Percentiles rank a stretch among this genome's conserved stretches.
Conservation (phyloP, 305 asterid species). For the Fraxinus paxiana region DNA sequence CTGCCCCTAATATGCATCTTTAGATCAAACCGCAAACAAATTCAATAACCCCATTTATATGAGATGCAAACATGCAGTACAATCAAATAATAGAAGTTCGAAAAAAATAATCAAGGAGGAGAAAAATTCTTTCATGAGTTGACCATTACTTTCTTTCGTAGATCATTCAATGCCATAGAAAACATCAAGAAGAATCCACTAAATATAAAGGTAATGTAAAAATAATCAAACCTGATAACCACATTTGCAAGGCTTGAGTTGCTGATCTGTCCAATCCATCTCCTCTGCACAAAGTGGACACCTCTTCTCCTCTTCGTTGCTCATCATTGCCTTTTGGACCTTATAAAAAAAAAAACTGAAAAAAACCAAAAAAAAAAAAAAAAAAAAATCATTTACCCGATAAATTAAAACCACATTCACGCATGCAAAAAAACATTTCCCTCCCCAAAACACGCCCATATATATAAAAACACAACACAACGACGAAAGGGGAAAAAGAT, state of each 20-base stretch:
- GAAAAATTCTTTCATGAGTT: neutral
- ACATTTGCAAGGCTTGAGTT: slow-evolving; percentile 85
- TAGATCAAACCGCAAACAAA: neutral
- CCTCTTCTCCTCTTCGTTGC: slow-evolving; percentile 83
- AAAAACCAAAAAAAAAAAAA: neutral
- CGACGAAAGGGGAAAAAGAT: neutral
- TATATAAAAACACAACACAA: neutral
- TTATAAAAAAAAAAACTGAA: slow-evolving; percentile 21
- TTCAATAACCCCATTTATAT: slow-evolving; percentile 3
- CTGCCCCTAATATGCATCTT: neutral
- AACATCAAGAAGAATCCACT: neutral
- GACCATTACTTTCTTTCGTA: neutral
- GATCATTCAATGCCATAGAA: slow-evolving; percentile 1
- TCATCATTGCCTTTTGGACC: slow-evolving; percentile 54
- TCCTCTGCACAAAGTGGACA: slow-evolving; percentile 97
- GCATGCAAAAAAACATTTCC: slow-evolving; percentile 21
- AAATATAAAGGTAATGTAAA: neutral
- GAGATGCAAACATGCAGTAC: neutral
- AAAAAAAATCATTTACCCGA: slow-evolving; percentile 1
- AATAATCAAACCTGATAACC: slow-evolving; percentile 70
- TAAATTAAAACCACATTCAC: slow-evolving; percentile 11
- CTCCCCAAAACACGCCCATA: slow-evolving; percentile 6
- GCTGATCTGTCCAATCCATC: slow-evolving; percentile 98
- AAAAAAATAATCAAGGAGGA: neutral
- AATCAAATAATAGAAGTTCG: neutral